phyloP scores from a whole-genome alignment of 2,329 filamentous ascomycete species.

The Nothomitra cinnamomea region DNA sequence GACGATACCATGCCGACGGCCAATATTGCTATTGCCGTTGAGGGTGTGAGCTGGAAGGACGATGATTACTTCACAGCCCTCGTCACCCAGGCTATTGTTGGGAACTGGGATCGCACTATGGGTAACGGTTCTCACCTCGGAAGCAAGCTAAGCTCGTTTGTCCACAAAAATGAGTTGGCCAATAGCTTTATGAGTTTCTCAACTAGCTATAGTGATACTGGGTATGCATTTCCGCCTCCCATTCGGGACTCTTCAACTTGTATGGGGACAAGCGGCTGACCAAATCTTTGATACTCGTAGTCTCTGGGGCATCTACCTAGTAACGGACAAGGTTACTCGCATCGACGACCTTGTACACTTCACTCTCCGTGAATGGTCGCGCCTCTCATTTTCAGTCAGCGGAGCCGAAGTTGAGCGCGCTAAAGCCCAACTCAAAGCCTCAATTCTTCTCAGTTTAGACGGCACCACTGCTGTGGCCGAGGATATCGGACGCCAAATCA shows the following conservation, averaged over 20 bases:
- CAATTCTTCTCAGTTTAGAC: conserved; percentile 89
- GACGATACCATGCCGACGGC: conserved; percentile 93
- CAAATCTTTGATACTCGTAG: conserved; percentile 30
- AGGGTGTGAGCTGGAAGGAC: conserved; percentile 99
- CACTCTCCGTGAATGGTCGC: conserved; percentile 93
- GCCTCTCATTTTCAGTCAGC: conserved; percentile 74
- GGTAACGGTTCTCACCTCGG: conserved; percentile 94
- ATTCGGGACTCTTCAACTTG: not conserved
- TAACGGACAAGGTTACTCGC: conserved; percentile 71
- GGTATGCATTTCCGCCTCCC: conserved; percentile 41
- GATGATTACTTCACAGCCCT: conserved; percentile 98
- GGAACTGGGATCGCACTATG: conserved; percentile 99
- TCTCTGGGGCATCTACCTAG: conserved; percentile 99
- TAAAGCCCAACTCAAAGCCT: conserved; percentile 98
- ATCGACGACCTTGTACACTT: conserved; percentile 97
- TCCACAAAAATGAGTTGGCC: conserved; percentile 87
- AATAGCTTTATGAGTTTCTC: conserved; percentile 99
- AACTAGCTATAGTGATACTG: conserved; percentile 97
- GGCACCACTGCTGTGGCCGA: conserved; percentile 94
- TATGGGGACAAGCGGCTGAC: not conserved
- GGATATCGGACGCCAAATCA: conserved; percentile 95
- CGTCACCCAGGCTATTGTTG: conserved; percentile 94
- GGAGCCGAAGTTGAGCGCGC: conserved; percentile 91
- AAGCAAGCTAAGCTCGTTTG: conserved; percentile 90
- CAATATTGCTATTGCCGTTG: conserved; percentile 95